These are phyloP conservation scores for Bipolaris gigantea DNA, from an alignment of 2,329 filamentous ascomycete species.

Conservation along the genomic window DNA sequence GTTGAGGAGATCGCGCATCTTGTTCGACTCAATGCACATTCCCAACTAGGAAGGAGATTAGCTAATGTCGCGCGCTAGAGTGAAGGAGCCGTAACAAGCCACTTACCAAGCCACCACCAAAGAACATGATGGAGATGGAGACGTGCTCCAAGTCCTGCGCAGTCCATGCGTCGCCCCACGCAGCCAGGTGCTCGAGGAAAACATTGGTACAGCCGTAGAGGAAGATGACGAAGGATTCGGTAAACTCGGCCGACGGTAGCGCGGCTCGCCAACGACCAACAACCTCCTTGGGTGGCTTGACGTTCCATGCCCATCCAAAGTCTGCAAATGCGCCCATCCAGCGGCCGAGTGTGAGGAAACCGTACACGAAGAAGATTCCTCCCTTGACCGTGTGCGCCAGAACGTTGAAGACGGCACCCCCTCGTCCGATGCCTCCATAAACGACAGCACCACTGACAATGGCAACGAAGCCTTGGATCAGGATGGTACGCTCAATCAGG, in stretches of 20 bases:
- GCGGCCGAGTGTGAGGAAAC: constrained; percentile 80
- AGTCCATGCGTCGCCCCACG: constrained; percentile 71
- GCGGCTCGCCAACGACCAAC: constrained; percentile 64
- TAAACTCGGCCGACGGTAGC: constrained; percentile 79
- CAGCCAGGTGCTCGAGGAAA: constrained; percentile 84
- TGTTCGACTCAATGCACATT: constrained; percentile 76
- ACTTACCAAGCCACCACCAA: constrained; percentile 83
- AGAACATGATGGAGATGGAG: constrained; percentile 90
- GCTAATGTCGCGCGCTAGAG: constrained; percentile 18
- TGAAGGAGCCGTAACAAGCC: background rate
- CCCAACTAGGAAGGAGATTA: constrained; percentile 56
- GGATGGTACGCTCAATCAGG: constrained; percentile 72
- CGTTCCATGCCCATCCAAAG: constrained; percentile 94
- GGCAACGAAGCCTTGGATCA: constrained; percentile 75
- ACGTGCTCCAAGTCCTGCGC: constrained; percentile 86
- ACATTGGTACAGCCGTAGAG: constrained; percentile 87
- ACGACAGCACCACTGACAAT: constrained; percentile 73
- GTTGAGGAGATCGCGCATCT: constrained; percentile 68
- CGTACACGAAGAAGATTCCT: constrained; percentile 92
- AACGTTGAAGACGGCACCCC: constrained; percentile 72
- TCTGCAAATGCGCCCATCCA: constrained; percentile 91
- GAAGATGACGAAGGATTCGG: constrained; percentile 87
- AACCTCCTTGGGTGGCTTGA: constrained; percentile 64
- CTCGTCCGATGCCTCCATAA: constrained; percentile 80
- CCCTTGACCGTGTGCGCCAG: constrained; percentile 94